phyloP scores from a whole-genome alignment of 768 basidiomycete species.

The Mycena rosella region DNA sequence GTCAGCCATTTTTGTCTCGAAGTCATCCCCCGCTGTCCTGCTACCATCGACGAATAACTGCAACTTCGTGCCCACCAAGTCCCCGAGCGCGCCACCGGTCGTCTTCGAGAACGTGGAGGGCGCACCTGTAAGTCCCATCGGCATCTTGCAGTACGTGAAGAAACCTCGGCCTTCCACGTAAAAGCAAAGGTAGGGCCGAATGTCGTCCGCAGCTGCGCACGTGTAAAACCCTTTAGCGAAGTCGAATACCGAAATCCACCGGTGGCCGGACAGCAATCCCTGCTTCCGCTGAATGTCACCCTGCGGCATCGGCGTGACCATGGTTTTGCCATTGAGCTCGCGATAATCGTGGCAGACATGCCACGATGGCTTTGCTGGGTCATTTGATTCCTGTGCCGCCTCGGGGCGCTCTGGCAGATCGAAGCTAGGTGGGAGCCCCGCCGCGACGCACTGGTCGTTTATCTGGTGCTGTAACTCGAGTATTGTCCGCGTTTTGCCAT shows the following conservation, averaged over 20 bases:
- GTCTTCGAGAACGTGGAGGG: slow-evolving; percentile 50
- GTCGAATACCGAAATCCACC: slow-evolving; percentile 52
- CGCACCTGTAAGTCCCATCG: slow-evolving; percentile 54
- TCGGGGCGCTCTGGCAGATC: slow-evolving; percentile 36
- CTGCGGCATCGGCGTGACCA: no score
- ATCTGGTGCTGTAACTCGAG: slow-evolving; percentile 48
- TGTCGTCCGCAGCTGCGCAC: slow-evolving; percentile 33
- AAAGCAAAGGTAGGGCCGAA: slow-evolving; percentile 48
- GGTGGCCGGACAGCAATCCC: slow-evolving; percentile 48
- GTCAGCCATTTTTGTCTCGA: no score
- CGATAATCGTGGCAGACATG: slow-evolving; percentile 56
- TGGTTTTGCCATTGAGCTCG: no score
- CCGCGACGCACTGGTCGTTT: slow-evolving; percentile 48
- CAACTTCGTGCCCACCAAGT: slow-evolving; percentile 40
- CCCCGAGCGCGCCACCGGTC: slow-evolving; percentile 40
- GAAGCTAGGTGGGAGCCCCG: slow-evolving; percentile 40
- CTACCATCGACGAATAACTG: slow-evolving; percentile 57
- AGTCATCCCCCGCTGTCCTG: slow-evolving; percentile 45
- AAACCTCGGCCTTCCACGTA: slow-evolving; percentile 54
- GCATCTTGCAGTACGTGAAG: slow-evolving; percentile 51
- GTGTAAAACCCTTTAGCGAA: slow-evolving; percentile 53
- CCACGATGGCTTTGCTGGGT: slow-evolving; percentile 45
- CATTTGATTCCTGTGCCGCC: not conserved
- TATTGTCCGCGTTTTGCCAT: slow-evolving; percentile 42
- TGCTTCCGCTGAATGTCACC: no score